Evolutionary conservation across 208 protist genomes (phyloP), one percentile per base, ranked within the genome.

Genomic region (Trypanosomatidae sp.): DNA sequence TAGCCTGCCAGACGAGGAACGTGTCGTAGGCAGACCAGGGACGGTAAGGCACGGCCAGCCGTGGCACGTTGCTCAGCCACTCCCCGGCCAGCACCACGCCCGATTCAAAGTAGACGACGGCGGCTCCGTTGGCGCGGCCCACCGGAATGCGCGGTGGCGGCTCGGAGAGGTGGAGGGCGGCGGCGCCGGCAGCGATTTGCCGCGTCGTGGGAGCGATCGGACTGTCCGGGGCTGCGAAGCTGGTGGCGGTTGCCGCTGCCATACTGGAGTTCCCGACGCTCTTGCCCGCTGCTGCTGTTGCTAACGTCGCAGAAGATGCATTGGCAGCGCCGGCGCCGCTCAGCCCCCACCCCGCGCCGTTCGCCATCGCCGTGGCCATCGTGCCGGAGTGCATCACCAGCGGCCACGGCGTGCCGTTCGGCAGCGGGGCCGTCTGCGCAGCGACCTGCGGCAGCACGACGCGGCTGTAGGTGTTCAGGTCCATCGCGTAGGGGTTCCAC

Each of bases 1-100:
- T 69, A 13, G 70, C 39, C 44, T 80, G 76, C 73, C 75, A 77
- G 46, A 60, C 68, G 15, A 90, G 59, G 59, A 92, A 88, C 10
- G 52, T 17, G 58, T 93, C 81, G 25, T 88, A 88, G 10, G 74
- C 76, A 5, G 87, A 90, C 68, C 84, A 77, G 44, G 83, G 81
- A 4, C 85, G 72, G 71, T 91, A 85, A 9, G 91, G 91, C 7
- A 88, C 70, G 67, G 82, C 85, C 25, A 93, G 69, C 19, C 80
- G 74, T 8, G 83, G 89, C 30, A 80, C 39, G 76, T 95, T 93
- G 66, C 85, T 76, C 30, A 88, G 60, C 78, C 82, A 97, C 56
- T 85, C 68, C 39, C 70, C 80, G 5, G 74, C 69, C 5, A 95
- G 19, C 62, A 81, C 77, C 4, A 95, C 84, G 53, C 91, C 91